phyloP scores from a whole-genome alignment of 1,284 basidiomycete species.

The Caloboletus inedulis region DNA sequence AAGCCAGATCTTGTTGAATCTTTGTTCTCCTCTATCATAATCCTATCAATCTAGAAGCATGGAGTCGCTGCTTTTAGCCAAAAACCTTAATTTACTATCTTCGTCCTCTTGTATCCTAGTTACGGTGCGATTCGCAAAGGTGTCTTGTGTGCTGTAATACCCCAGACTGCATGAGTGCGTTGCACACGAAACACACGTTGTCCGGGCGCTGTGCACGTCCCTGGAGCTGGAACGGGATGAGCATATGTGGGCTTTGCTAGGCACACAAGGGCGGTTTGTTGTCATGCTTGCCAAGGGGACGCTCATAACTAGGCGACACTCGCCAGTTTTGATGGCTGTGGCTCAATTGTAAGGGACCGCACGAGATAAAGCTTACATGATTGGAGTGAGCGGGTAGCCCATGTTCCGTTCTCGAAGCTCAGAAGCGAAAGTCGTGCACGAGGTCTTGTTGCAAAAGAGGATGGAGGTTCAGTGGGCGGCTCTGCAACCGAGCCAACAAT shows the following conservation, averaged over 20 bases:
- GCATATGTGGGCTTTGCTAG: not conserved
- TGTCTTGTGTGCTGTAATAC: conserved; percentile 16
- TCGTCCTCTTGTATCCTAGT: conserved; percentile 26
- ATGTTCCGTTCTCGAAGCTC: conserved; percentile 27
- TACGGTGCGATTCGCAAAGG: conserved; percentile 17
- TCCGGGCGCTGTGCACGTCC: not conserved
- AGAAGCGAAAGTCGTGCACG: conserved; percentile 27
- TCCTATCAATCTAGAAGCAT: conserved; percentile 28
- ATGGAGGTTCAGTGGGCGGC: not conserved
- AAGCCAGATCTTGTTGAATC: conserved; percentile 23
- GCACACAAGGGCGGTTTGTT: not conserved
- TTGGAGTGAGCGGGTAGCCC: conserved; percentile 17
- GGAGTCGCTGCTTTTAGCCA: conserved; percentile 26
- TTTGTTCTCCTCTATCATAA: conserved; percentile 15
- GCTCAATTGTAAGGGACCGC: not conserved
- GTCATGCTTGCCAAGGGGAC: conserved; percentile 10
- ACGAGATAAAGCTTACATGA: conserved; percentile 21
- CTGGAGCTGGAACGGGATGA: conserved; percentile 1
- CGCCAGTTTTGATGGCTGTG: not conserved
- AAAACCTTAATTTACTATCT: conserved; percentile 30
- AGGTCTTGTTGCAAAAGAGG: conserved; percentile 22
- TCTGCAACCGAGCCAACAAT: conserved; percentile 18
- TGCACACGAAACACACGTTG: conserved; percentile 22
- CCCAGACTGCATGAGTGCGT: conserved; percentile 9
- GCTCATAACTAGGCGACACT: conserved; percentile 9